These are phyloP conservation scores for Actinomucor elegans DNA, from an alignment of 371 early-diverging fungal species.

Conservation along the genomic window DNA sequence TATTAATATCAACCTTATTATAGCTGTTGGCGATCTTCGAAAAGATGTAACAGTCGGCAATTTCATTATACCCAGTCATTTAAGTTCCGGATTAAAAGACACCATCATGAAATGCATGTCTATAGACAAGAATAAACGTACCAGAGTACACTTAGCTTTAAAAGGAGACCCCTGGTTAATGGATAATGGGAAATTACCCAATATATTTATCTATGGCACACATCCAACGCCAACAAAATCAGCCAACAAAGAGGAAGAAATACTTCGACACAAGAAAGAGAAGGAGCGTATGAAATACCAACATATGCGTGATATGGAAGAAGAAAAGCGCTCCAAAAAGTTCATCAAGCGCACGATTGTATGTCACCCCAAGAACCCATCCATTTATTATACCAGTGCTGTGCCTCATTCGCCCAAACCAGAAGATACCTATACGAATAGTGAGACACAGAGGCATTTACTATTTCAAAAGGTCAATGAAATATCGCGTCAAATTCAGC, in stretches of 20 bases:
- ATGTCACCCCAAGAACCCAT: constrained; percentile 44
- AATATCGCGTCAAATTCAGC: constrained; percentile 28
- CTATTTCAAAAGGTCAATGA: constrained; percentile 37
- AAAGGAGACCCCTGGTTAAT: constrained; percentile 56
- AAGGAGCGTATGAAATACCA: constrained; percentile 31
- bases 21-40: constrained; percentile 66
- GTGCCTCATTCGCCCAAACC: constrained; percentile 30
- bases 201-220: constrained; percentile 21
- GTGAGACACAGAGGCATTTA: constrained; percentile 33
- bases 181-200: constrained; percentile 28
- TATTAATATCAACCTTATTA: not conserved
- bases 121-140: constrained; percentile 45
- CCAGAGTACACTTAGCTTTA: constrained; percentile 45
- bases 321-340: constrained; percentile 23
- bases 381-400: constrained; percentile 42
- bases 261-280: constrained; percentile 20
- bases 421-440: constrained; percentile 31
- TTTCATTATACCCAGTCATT: constrained; percentile 47
- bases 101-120: constrained; percentile 57
- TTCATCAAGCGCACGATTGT: constrained; percentile 34
- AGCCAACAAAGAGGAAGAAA: constrained; percentile 6
- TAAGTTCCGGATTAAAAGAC: constrained; percentile 41
- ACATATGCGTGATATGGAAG: constrained; percentile 37
- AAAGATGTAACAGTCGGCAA: constrained; percentile 62
- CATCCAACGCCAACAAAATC: not conserved